A percentile compares a stretch with the other conserved stretches of the same genome.
phyloP scores from a whole-genome alignment of 768 basidiomycete species.

The Artomyces pyxidatus region DNA sequence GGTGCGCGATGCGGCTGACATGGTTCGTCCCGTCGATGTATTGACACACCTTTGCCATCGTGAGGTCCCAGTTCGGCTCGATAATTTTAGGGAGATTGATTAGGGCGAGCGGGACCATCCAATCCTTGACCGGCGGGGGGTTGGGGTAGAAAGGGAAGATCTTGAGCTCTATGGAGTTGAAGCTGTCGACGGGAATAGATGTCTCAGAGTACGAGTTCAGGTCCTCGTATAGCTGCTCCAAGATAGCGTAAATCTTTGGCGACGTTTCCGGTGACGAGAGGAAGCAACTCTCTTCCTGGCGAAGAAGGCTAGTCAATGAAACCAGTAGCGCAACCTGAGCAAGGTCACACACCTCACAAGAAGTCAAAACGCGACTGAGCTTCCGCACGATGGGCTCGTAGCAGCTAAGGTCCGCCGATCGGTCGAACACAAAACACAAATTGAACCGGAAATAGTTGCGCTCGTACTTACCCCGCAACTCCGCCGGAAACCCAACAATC shows the following conservation, averaged over 20 bases:
- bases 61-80: slow-evolving; percentile 94
- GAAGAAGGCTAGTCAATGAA: background rate
- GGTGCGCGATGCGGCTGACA: slow-evolving; percentile 81
- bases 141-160: slow-evolving; percentile 97
- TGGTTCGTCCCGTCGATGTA: slow-evolving; percentile 90
- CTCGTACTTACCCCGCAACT: slow-evolving; percentile 63
- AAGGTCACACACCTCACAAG: slow-evolving; percentile 68
- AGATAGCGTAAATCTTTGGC: slow-evolving; percentile 65
- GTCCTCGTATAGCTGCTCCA: slow-evolving; percentile 96
- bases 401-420: slow-evolving; percentile 84
- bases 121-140: slow-evolving; percentile 81
- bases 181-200: slow-evolving; percentile 81
- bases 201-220: slow-evolving; percentile 97
- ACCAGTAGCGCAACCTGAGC: background rate
- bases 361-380: slow-evolving; percentile 79
- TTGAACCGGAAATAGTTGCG: slow-evolving; percentile 92
- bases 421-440: slow-evolving; percentile 93
- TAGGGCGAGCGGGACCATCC: slow-evolving; percentile 91
- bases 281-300: slow-evolving; percentile 81
- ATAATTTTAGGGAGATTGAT: slow-evolving; percentile 74
- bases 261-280: slow-evolving; percentile 68
- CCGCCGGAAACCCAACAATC: slow-evolving; percentile 88
- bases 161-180: slow-evolving; percentile 93
- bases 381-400: slow-evolving; percentile 96
- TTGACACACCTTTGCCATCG: slow-evolving; percentile 80